Evolutionary conservation across 495 filamentous ascomycete species (phyloP).

Genomic region (Podospora anserina): DNA sequence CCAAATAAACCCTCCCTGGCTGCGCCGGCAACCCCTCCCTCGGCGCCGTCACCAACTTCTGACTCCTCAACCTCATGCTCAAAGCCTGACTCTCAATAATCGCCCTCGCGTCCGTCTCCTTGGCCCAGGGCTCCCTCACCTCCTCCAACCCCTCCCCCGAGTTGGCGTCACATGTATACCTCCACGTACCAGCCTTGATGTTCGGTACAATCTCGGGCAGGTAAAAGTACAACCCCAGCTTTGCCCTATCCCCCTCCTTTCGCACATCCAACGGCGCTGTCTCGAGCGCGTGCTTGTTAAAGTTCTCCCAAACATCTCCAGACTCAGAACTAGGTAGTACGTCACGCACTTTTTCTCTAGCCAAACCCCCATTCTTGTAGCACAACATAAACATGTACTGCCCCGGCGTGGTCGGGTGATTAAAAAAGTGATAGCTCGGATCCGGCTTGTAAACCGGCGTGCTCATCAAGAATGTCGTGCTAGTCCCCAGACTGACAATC

Average conservation of each 20-base stretch:
- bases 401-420: slow-evolving; percentile 76
- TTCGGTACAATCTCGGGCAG: slow-evolving; percentile 95
- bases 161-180: slow-evolving; percentile 60
- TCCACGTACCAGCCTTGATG: slow-evolving; percentile 76
- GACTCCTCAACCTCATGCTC: slow-evolving; percentile 79
- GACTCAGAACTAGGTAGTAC: slow-evolving; percentile 43
- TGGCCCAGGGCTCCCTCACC: slow-evolving; percentile 37
- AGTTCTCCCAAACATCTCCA: slow-evolving; percentile 65
- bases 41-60: slow-evolving; percentile 63
- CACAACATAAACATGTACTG: slow-evolving; percentile 99
- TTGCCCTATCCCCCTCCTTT: slow-evolving; percentile 55
- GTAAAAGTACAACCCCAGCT: slow-evolving; percentile 89
- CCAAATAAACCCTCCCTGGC: slow-evolving; percentile 85
- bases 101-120: slow-evolving; percentile 67
- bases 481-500: slow-evolving; percentile 91
- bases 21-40: slow-evolving; percentile 64
- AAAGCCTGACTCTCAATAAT: slow-evolving; percentile 95
- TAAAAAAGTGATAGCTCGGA: slow-evolving; percentile 83
- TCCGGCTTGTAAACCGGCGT: slow-evolving; percentile 87
- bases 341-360: slow-evolving; percentile 84
- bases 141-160: slow-evolving; percentile 50
- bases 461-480: slow-evolving; percentile 95
- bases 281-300: slow-evolving; percentile 64
- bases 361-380: slow-evolving; percentile 96
- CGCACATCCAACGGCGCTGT: slow-evolving; percentile 65